phyloP scores from a whole-genome alignment of 768 basidiomycete genomes.

The Kwoniella shandongensis region DNA sequence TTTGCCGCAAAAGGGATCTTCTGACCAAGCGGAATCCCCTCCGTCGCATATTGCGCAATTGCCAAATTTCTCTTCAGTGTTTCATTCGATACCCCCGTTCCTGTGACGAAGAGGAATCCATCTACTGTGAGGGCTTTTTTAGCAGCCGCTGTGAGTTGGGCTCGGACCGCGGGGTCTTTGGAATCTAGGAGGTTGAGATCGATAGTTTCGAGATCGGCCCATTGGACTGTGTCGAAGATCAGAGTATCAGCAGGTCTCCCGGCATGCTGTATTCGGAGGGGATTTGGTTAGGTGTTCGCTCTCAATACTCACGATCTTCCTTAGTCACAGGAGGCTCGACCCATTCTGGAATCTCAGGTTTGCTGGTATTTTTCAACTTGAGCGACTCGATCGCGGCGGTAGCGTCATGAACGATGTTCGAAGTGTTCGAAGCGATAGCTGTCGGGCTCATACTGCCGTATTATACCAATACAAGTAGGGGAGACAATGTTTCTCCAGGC shows the following conservation, averaged over 20 bases:
- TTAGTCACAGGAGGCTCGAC: constrained; percentile 15
- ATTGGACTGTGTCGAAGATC: constrained; percentile 14
- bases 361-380: constrained; percentile 7
- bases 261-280: too few relatives aligned
- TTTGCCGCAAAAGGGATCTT: constrained; percentile 30
- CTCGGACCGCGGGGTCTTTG: constrained; percentile 15
- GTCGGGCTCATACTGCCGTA: constrained; percentile 20
- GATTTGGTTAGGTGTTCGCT: too few relatives aligned
- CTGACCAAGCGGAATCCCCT: constrained; percentile 24
- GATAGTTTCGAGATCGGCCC: constrained; percentile 31
- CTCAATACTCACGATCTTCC: constrained; percentile 16
- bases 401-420: too few relatives aligned
- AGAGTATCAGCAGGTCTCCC: too few relatives aligned
- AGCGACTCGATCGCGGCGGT: not conserved
- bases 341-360: constrained; percentile 12
- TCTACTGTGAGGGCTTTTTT: constrained; percentile 36
- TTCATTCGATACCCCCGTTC: constrained; percentile 29
- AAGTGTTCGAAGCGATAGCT: constrained; percentile 3
- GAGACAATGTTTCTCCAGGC: too few relatives aligned
- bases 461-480: too few relatives aligned
- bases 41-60: constrained; percentile 32
- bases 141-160: constrained; percentile 15
- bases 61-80: constrained; percentile 28
- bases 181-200: constrained; percentile 30
- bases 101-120: constrained; percentile 38